Base-by-base conservation (phyloP, 306 rosid genomes). In the Cicer judaicum region DNA sequence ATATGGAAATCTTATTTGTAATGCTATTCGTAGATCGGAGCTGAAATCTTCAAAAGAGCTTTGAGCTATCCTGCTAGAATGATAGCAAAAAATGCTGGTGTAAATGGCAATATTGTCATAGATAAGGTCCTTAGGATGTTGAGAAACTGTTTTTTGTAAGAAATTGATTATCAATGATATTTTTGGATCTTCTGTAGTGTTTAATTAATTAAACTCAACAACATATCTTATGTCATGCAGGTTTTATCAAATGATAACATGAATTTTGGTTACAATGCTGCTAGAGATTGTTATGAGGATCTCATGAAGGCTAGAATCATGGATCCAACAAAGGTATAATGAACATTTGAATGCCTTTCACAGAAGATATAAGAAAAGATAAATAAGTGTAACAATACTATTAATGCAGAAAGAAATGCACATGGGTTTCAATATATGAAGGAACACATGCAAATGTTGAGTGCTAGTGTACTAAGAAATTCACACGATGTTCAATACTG, bases 81-180 rank as follows among this genome's bases (percentile, higher is more conserved):
- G 72, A 93, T 93, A 76, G 96, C 98, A 1, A 93, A 92, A 84
- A 93, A 93, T 78, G 97, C 98, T 6, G 97, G 97, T 60, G 91
- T 80, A 59, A 93, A 91, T 84, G 97, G 98, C 84, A 91, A 47
- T 77, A 87, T 89, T 43, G 91, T 91, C 72, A 80, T 93, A 53
- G 87, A 93, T 57, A 89, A 89, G 96, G 98, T 93, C 59, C 67
- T 76, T 67, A 75, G 46, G 75, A 63, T 54, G 79, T 80, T 40
- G 82, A 83, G 66, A 65, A 47, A 39, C 61, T 55, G 64, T 65
- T 73, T 72, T 84, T 52, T 71, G 18, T 67, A 48, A 78, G 75
- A 59, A 52, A 81, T 55, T 63, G 21, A 42, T 64, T 66, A 73
- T 39, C 60, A 71, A 55, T 38, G 39, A 72, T 41, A 21, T 13